Percentiles rank a stretch among this genome's conserved stretches.
Evolutionary conservation across 2,329 filamentous ascomycete species (phyloP).

Genomic region (Colletotrichum sp.): DNA sequence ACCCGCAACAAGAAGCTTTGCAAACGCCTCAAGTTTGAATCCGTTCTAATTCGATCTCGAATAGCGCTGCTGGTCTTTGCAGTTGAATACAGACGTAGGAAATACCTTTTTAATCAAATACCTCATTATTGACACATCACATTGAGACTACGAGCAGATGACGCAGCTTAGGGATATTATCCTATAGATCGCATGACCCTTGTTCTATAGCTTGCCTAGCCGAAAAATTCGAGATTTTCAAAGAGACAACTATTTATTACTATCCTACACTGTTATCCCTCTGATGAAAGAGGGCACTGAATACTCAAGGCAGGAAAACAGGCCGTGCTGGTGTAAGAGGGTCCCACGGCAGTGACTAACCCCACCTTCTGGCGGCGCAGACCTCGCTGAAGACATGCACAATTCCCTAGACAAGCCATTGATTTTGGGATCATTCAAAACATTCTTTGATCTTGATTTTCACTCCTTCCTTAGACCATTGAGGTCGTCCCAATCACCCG

Average conservation of each 20-base stretch:
- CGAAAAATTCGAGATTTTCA: not conserved
- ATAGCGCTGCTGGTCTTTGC: accelerated
- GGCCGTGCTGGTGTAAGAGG: not conserved
- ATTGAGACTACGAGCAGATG: not conserved
- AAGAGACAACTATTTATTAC: not conserved
- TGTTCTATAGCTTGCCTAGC: not conserved
- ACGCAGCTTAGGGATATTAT: not conserved
- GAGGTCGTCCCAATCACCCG: not conserved
- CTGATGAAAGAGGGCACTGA: not conserved
- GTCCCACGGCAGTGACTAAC: not conserved
- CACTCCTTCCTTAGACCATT: not conserved
- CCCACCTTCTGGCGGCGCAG: accelerated
- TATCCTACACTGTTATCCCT: not conserved
- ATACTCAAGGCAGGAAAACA: not conserved
- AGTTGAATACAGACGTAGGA: accelerated
- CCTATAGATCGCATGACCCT: not conserved
- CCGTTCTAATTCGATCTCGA: accelerated
- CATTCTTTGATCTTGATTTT: not conserved
- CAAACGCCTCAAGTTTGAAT: not conserved
- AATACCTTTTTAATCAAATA: not conserved
- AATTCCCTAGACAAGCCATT: not conserved
- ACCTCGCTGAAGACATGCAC: not conserved
- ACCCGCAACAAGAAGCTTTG: not conserved
- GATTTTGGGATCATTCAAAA: not conserved
- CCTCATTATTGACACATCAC: not conserved